Evolutionary conservation across 75 land plant species (phyloP), one percentile per base, ranked within the genome.

Genomic region (Gnetum montanum): DNA sequence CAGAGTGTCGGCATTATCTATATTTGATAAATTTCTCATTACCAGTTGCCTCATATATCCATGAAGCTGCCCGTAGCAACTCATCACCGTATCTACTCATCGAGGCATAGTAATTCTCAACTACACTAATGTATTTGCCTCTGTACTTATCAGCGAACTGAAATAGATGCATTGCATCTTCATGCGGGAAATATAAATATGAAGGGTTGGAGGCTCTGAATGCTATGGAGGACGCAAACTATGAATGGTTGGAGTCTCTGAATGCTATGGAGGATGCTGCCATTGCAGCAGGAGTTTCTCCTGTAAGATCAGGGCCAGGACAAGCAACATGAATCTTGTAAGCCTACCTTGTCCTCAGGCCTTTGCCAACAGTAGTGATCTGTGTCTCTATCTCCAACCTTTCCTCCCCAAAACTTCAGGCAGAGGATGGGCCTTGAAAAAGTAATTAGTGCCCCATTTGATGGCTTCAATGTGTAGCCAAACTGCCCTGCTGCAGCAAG

Each of bases 371-470:
- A 91, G 26, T 67, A 58, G 71, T 91, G 97, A 58, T 91, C 97
- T 0, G 83, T 68, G 33, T 68, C 75, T 0, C 88, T 85, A 33
- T 91, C 88, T 7, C 93, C 97, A 8, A 90, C 96, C 88, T 90
- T 90, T 71, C 10, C 73, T 88, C 79, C 84, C 86, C n/a, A 90
- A 66, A 8, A 74, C 70, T 61, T 83, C 70, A 6, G 97, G 89
- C 20, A 69, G 62, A 6, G 88, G 60, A 59, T 92, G 97, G 46
- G 94, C 89, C 66, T 92, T 92, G 55, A 92, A 60, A 69, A 92
- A 74, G 54, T 92, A 92, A 60, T 92, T 94, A 4, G 94, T 88
- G 5, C 94, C 97, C 97, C 97, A 92, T 43, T 79, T 81, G 63
- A 92, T 79, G 3, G 97, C 83, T 19, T 81, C 46, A 77, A 36